A percentile compares a stretch with the other conserved stretches of the same genome.
These are phyloP conservation scores for Botrytis fragariae DNA, from an alignment of 2,329 filamentous ascomycete genomes.

Conservation along the genomic window DNA sequence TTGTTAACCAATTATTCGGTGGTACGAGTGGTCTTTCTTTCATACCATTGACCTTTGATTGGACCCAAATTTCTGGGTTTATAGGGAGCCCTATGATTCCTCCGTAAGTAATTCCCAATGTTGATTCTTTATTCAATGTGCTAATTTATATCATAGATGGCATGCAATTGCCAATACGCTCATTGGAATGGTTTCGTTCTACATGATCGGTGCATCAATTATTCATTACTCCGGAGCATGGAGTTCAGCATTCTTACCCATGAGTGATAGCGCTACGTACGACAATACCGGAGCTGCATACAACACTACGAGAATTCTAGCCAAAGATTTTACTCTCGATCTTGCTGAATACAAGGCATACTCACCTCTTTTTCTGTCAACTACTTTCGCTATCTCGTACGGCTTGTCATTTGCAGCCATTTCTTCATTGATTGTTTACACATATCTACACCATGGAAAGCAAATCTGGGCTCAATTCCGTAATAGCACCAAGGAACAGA, in stretches of 20 bases:
- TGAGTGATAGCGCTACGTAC: conserved; percentile 69
- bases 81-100: conserved; percentile 43
- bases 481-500: conserved; percentile 7
- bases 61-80: conserved; percentile 59
- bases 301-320: conserved; percentile 63
- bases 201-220: conserved; percentile 54
- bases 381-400: conserved; percentile 68
- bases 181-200: conserved; percentile 64
- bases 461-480: conserved; percentile 53
- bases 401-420: conserved; percentile 72
- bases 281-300: conserved; percentile 66
- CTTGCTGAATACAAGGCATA: conserved; percentile 64
- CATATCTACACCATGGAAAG: conserved; percentile 63
- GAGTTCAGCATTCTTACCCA: conserved; percentile 56
- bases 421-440: conserved; percentile 64
- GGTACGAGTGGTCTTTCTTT: conserved; percentile 62
- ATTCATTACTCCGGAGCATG: conserved; percentile 55
- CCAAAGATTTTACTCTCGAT: conserved; percentile 60
- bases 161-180: conserved; percentile 71
- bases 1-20: conserved; percentile 71
- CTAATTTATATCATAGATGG: conserved; percentile 43
- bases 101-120: conserved; percentile 40
- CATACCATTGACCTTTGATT: conserved; percentile 72
- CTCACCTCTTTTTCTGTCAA: conserved; percentile 70
- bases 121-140: background rate